Evolutionary conservation across 345 rosid genomes (phyloP).

Genomic region (Moricandia arvensis): DNA sequence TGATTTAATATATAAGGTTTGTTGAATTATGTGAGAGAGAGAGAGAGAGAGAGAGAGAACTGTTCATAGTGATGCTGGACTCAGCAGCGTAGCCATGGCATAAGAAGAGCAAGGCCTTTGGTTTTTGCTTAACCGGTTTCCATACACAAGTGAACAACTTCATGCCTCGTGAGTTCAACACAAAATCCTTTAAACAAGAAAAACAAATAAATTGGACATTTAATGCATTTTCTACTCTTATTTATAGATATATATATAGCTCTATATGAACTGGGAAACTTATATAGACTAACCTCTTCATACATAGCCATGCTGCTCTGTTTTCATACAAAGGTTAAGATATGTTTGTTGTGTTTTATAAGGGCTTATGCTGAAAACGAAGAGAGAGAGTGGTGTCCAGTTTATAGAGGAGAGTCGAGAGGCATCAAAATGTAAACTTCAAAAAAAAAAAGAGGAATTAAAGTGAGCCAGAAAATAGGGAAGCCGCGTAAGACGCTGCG

Average conservation of each 20-base stretch:
- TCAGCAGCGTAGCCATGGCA: constrained; percentile 96
- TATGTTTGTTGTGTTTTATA: background rate
- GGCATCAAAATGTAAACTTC: background rate
- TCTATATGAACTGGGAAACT: constrained; percentile 9
- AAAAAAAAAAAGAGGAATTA: background rate
- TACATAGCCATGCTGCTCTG: constrained; percentile 31
- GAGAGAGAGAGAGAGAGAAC: constrained; percentile 34
- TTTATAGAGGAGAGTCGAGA: constrained; percentile 10
- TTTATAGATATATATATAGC: background rate
- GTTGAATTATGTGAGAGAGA: no score
- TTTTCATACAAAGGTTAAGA: background rate
- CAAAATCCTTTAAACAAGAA: constrained; percentile 39
- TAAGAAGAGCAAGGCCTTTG: constrained; percentile 70
- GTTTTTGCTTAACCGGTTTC: constrained; percentile 56
- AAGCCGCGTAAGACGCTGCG: background rate
- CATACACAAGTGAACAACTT: constrained; percentile 82
- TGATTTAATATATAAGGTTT: no score
- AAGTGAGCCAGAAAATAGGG: background rate
- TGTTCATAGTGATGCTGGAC: constrained; percentile 83
- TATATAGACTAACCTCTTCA: constrained; percentile 28
- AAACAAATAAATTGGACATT: background rate
- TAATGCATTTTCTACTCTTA: background rate
- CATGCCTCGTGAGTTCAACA: constrained; percentile 58
- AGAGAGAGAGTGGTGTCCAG: background rate
- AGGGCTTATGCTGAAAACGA: background rate